Evolutionary conservation across 345 rosid genomes (phyloP).

Genomic region (Leavenworthia alabamica): DNA sequence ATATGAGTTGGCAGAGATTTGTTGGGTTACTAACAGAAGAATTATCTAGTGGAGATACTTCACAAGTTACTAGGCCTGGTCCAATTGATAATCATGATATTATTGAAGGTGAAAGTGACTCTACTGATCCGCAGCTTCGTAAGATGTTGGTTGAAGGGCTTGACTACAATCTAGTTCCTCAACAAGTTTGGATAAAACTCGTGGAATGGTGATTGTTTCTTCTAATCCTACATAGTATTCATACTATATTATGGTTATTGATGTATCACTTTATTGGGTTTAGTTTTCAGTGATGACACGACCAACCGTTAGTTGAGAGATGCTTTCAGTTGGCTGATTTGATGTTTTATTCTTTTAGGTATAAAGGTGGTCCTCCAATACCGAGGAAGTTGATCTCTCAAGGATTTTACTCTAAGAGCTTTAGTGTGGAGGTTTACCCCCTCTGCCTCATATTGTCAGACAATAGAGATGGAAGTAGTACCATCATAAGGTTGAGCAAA

Average conservation of each 20-base stretch:
- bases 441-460: slow-evolving; percentile 65
- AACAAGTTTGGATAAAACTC: slow-evolving; percentile 76
- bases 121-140: slow-evolving; percentile 44
- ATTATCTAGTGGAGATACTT: slow-evolving; percentile 32
- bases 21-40: slow-evolving; percentile 43
- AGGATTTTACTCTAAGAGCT: slow-evolving; percentile 46
- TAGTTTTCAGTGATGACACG: neutral
- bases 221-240: neutral
- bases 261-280: too few relatives aligned
- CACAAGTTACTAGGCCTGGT: slow-evolving; percentile 49
- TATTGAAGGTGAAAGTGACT: slow-evolving; percentile 36
- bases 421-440: slow-evolving; percentile 73
- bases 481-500: slow-evolving; percentile 55
- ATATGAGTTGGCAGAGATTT: slow-evolving; percentile 57
- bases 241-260: neutral
- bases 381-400: slow-evolving; percentile 77
- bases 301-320: neutral
- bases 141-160: slow-evolving; percentile 50
- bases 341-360: slow-evolving; percentile 42
- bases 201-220: slow-evolving; percentile 51
- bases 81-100: slow-evolving; percentile 75
- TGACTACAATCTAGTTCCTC: slow-evolving; percentile 68
- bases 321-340: neutral
- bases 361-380: slow-evolving; percentile 78
- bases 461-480: slow-evolving; percentile 49